Conservation (phyloP, 139 green algal genomes). For the Auxenochlorella pyrenoidosa region DNA sequence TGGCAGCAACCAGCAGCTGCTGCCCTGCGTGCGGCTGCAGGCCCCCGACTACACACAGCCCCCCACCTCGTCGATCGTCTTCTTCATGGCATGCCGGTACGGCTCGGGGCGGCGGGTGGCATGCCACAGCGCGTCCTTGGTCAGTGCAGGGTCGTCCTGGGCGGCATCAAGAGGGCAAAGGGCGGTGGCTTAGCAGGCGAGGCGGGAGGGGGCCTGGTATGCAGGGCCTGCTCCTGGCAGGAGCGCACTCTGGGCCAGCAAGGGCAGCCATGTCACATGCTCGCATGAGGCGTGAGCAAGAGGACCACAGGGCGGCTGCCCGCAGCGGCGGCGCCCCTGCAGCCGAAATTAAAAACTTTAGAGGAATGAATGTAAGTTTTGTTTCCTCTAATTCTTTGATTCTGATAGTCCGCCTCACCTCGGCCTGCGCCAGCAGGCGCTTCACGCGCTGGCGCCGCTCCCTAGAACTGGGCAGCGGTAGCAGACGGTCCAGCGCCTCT, state of each 20-base stretch:
- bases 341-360: too few relatives aligned
- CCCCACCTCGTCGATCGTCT: conserved; percentile 42
- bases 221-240: neutral
- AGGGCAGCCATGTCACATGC: too few relatives aligned
- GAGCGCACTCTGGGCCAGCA: too few relatives aligned
- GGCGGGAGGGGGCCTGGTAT: neutral
- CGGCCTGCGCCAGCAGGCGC: conserved; percentile 6
- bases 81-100: conserved; percentile 25
- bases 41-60: too few relatives aligned
- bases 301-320: too few relatives aligned
- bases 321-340: too few relatives aligned
- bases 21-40: too few relatives aligned
- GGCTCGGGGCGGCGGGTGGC: conserved; percentile 20
- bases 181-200: neutral
- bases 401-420: neutral
- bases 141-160: conserved; percentile 14
- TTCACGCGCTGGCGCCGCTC: neutral
- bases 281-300: too few relatives aligned
- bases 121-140: conserved; percentile 19
- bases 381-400: too few relatives aligned
- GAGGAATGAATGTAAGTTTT: too few relatives aligned
- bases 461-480: neutral
- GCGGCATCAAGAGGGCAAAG: neutral
- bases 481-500: neutral
- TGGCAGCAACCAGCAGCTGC: too few relatives aligned